A percentile compares a stretch with the other conserved stretches of the same genome.
These are phyloP conservation scores for Penicillium canescens DNA, from an alignment of 495 filamentous ascomycete genomes.

Conservation along the genomic window DNA sequence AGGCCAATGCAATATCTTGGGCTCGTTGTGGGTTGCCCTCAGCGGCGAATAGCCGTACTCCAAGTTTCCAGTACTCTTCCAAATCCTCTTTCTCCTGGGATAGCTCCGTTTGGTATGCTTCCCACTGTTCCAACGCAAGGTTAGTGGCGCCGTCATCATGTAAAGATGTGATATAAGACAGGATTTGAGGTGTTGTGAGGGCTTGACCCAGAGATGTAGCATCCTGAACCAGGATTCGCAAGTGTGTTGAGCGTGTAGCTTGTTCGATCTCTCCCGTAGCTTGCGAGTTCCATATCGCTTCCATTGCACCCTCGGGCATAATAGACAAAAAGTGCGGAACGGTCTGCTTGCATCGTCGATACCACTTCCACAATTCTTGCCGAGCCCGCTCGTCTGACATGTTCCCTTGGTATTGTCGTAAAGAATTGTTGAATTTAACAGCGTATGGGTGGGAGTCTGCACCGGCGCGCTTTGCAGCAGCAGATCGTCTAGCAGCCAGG, in stretches of 20 bases:
- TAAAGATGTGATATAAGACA: slow-evolving; percentile 65
- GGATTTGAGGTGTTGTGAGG: slow-evolving; percentile 56
- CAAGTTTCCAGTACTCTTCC: slow-evolving; percentile 65
- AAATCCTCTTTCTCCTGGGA: slow-evolving; percentile 51
- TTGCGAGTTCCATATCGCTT: slow-evolving; percentile 48
- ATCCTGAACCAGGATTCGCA: slow-evolving; percentile 62
- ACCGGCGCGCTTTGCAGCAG: slow-evolving; percentile 21
- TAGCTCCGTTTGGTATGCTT: slow-evolving; percentile 54
- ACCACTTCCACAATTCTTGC: slow-evolving; percentile 47
- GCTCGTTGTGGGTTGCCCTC: slow-evolving; percentile 63
- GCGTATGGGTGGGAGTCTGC: slow-evolving; percentile 32
- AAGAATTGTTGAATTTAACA: slow-evolving; percentile 31
- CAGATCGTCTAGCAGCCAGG: slow-evolving; percentile 18
- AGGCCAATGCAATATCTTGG: slow-evolving; percentile 58
- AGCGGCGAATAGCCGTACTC: slow-evolving; percentile 64
- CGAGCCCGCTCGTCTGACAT: slow-evolving; percentile 23
- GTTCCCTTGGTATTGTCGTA: slow-evolving; percentile 27
- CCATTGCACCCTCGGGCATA: slow-evolving; percentile 37
- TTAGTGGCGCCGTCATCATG: slow-evolving; percentile 59
- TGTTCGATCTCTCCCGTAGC: slow-evolving; percentile 42
- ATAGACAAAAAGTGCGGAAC: slow-evolving; percentile 37
- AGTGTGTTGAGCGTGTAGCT: slow-evolving; percentile 51
- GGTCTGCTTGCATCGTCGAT: slow-evolving; percentile 43
- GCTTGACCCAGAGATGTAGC: slow-evolving; percentile 53
- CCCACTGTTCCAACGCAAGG: slow-evolving; percentile 65